Evolutionary conservation across 441 rosid species (phyloP).

Genomic region (Adansonia grandidieri): DNA sequence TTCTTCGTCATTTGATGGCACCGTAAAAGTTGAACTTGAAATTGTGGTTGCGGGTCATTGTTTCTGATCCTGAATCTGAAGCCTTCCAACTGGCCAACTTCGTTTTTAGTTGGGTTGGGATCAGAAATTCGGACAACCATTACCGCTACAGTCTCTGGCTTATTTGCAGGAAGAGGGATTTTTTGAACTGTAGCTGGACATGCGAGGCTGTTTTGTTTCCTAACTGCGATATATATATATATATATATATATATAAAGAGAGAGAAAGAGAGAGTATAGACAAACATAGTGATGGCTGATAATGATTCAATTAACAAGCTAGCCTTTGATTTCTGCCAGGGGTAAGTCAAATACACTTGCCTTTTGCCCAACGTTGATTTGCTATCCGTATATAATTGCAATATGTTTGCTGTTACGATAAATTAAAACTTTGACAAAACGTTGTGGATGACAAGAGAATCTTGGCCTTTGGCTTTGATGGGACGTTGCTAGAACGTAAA

Average conservation of each 20-base stretch:
- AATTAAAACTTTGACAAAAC: not conserved
- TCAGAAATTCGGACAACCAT: conserved; percentile 1
- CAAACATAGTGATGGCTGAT: too few relatives aligned
- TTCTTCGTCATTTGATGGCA: not conserved
- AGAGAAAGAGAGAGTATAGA: too few relatives aligned
- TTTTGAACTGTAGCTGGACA: conserved; percentile 32
- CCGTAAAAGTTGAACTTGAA: not conserved
- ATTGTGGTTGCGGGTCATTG: not conserved
- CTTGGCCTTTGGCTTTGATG: conserved; percentile 1
- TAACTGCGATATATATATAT: too few relatives aligned
- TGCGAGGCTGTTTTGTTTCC: not conserved
- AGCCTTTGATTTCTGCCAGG: too few relatives aligned
- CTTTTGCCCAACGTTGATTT: not conserved
- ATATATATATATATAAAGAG: too few relatives aligned
- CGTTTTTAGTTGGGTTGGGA: conserved; percentile 15
- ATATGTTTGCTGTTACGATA: not conserved
- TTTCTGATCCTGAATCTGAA: not conserved
- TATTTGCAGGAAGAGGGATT: conserved; percentile 32
- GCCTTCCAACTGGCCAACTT: not conserved
- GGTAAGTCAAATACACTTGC: not conserved
- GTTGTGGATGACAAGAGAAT: not conserved
- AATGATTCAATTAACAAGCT: too few relatives aligned
- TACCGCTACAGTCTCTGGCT: conserved; percentile 23
- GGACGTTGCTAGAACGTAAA: not conserved
- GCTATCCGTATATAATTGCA: not conserved